Conservation (phyloP, 306 rosid genomes). For the Astragalus membranaceus region DNA sequence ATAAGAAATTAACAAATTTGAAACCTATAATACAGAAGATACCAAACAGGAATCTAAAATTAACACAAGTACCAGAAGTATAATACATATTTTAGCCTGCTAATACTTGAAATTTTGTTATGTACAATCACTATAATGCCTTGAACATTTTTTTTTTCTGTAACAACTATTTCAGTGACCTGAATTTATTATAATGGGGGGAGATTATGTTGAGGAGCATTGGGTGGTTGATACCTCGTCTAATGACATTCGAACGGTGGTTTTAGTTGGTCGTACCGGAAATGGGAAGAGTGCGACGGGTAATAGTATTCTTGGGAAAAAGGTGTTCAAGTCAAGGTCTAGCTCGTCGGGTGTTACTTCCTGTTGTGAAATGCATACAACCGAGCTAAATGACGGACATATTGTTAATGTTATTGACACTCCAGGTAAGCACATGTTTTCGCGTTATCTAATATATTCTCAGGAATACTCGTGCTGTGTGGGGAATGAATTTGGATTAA, state of each 20-base stretch:
- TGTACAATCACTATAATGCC: background rate
- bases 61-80: too few species aligned
- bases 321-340: slow-evolving; percentile 53
- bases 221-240: slow-evolving; percentile 58
- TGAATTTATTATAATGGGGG: slow-evolving; percentile 47
- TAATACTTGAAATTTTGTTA: background rate
- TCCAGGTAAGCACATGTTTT: slow-evolving; percentile 51
- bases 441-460: background rate
- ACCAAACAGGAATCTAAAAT: too few species aligned
- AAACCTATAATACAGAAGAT: too few species aligned
- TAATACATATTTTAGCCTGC: background rate
- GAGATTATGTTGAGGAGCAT: slow-evolving; percentile 62
- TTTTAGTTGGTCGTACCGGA: slow-evolving; percentile 83
- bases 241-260: slow-evolving; percentile 48
- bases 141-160: background rate
- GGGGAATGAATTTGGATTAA: background rate
- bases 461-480: background rate
- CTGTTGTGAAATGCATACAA: slow-evolving; percentile 54
- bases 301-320: slow-evolving; percentile 66
- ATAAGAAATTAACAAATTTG: too few species aligned
- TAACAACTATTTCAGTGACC: background rate
- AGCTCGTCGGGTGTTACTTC: slow-evolving; percentile 54
- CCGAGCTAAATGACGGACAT: slow-evolving; percentile 51
- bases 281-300: slow-evolving; percentile 95
- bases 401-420: slow-evolving; percentile 75